Conservation (phyloP, 2,329 filamentous ascomycete genomes). For the Neopestalotiopsis sp. region DNA sequence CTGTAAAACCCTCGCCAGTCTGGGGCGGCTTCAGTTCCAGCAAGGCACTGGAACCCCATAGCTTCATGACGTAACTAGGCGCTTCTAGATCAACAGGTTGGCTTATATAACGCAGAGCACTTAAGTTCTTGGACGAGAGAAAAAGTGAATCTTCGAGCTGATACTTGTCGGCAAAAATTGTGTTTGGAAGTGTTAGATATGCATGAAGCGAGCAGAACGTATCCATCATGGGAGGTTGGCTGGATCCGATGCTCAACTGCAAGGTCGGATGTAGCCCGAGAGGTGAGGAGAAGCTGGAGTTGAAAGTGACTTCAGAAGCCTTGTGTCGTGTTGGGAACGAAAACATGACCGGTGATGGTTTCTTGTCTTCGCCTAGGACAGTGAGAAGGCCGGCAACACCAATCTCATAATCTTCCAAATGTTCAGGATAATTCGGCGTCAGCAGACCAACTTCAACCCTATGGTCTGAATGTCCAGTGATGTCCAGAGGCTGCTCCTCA, state of each 20-base stretch:
- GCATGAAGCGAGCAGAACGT: constrained; percentile 75
- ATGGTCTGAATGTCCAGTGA: constrained; percentile 47
- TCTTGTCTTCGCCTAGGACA: constrained; percentile 75
- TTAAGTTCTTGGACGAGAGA: constrained; percentile 79
- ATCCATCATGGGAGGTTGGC: constrained; percentile 54
- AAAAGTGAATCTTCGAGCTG: constrained; percentile 80
- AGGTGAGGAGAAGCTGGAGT: constrained; percentile 68
- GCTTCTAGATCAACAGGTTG: constrained; percentile 89
- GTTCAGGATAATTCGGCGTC: constrained; percentile 63
- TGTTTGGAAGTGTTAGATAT: constrained; percentile 81
- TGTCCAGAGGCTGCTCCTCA: constrained; percentile 43
- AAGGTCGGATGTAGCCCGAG: constrained; percentile 86
- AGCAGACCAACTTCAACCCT: constrained; percentile 84
- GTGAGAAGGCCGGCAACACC: constrained; percentile 79
- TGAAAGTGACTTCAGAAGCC: constrained; percentile 63
- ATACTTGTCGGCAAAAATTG: constrained; percentile 86
- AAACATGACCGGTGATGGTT: constrained; percentile 79
- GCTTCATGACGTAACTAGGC: constrained; percentile 76
- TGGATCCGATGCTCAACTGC: constrained; percentile 65
- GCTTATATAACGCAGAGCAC: constrained; percentile 68
- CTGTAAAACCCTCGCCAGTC: constrained; percentile 58
- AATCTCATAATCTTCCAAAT: constrained; percentile 72
- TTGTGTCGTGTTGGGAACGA: constrained; percentile 81
- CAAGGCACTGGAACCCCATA: constrained; percentile 82
- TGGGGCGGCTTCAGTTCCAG: constrained; percentile 71